A percentile compares a stretch with the other conserved stretches of the same genome.
Conservation (phyloP, 2,329 filamentous ascomycete genomes). For the Zasmidium cellare region DNA sequence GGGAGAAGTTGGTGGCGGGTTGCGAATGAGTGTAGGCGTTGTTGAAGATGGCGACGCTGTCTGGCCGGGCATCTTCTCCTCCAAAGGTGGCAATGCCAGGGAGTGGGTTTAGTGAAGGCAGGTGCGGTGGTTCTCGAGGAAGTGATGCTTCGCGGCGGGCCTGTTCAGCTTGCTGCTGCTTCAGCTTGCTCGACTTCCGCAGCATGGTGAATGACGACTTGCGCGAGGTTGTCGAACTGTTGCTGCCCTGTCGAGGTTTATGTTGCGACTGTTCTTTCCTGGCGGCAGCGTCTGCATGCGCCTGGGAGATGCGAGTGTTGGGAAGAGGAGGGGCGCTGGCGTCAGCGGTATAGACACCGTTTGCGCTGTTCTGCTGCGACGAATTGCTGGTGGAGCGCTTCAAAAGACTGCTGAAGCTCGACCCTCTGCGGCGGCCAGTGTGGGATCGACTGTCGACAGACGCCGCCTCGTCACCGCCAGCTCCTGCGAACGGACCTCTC, state of each 20-base stretch:
- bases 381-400: conserved; percentile 2
- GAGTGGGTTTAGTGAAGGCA: conserved; percentile 48
- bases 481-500: neutral
- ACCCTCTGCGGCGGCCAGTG: conserved; percentile 1
- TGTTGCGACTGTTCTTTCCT: neutral
- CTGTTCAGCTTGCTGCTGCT: conserved; percentile 22
- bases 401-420: conserved; percentile 5
- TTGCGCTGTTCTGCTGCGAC: neutral
- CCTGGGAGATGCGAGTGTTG: conserved; percentile 14
- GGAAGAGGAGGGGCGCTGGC: conserved; percentile 15
- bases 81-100: conserved; percentile 59
- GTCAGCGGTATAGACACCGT: conserved; percentile 6
- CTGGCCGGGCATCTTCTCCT: conserved; percentile 65
- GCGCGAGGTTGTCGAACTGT: conserved; percentile 6
- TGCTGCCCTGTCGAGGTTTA: conserved; percentile 1
- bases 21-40: conserved; percentile 33
- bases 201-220: conserved; percentile 30
- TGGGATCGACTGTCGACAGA: neutral
- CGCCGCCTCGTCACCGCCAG: neutral
- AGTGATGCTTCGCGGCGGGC: conserved; percentile 47
- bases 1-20: conserved; percentile 43
- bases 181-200: conserved; percentile 39
- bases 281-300: conserved; percentile 4
- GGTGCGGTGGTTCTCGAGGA: conserved; percentile 61
- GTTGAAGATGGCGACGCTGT: conserved; percentile 62